Evolutionary conservation across 2,329 filamentous ascomycete genomes (phyloP).

Genomic region (Ploettnerulaceae sp.): DNA sequence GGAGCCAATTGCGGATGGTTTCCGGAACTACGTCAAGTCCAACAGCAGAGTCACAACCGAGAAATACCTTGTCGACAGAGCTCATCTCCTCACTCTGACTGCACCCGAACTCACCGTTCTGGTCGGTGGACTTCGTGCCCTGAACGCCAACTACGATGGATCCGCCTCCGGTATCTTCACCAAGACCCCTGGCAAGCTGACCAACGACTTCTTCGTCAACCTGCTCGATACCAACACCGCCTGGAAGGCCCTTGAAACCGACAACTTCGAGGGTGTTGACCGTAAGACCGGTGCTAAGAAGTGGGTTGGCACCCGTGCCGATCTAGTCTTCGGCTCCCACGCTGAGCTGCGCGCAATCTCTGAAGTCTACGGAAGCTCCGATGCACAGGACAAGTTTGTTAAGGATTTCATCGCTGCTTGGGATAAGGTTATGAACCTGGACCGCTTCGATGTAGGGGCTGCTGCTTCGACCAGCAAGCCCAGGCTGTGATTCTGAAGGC

Average conservation of each 20-base stretch:
- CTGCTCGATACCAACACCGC: slow-evolving; percentile 61
- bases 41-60: slow-evolving; percentile 58
- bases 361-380: slow-evolving; percentile 62
- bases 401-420: slow-evolving; percentile 68
- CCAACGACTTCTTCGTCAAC: slow-evolving; percentile 80
- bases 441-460: slow-evolving; percentile 54
- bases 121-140: slow-evolving; percentile 64
- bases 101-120: slow-evolving; percentile 67
- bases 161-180: slow-evolving; percentile 66
- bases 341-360: slow-evolving; percentile 66
- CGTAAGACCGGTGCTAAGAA: slow-evolving; percentile 61
- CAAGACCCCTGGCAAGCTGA: slow-evolving; percentile 60
- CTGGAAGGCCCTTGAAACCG: slow-evolving; percentile 56
- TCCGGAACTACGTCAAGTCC: slow-evolving; percentile 72
- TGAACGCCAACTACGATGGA: slow-evolving; percentile 68
- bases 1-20: slow-evolving; percentile 66
- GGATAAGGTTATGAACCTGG: slow-evolving; percentile 70
- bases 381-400: slow-evolving; percentile 58
- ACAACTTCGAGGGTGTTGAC: slow-evolving; percentile 60
- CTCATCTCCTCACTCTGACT: slow-evolving; percentile 64
- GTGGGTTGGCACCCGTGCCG: slow-evolving; percentile 64
- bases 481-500: too few species aligned
- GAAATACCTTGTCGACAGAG: slow-evolving; percentile 66
- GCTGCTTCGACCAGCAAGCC: too few species aligned
- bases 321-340: slow-evolving; percentile 70